phyloP scores from a whole-genome alignment of 116 monocot species.

The Zostera marina region DNA sequence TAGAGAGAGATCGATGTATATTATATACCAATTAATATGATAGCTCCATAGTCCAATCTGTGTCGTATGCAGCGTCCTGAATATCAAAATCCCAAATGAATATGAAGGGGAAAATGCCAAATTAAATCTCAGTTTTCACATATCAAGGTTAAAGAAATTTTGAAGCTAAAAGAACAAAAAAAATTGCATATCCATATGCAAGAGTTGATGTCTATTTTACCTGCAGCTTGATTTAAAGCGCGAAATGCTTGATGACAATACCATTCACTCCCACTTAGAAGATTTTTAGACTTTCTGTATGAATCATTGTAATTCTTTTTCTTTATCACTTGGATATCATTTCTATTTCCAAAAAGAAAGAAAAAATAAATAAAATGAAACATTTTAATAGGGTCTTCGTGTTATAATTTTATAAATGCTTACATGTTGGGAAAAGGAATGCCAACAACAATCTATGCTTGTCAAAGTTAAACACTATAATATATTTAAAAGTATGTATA shows the following conservation, averaged over 20 bases:
- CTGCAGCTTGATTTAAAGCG: conserved; percentile 97
- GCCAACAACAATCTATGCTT: conserved; percentile 78
- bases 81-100: background rate
- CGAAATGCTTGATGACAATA: conserved; percentile 99
- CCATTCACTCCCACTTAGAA: conserved; percentile 92
- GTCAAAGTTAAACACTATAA: conserved; percentile 33
- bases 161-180: too few relatives aligned
- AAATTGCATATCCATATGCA: too few relatives aligned
- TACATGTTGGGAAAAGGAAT: conserved; percentile 98
- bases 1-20: background rate
- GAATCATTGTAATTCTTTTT: conserved; percentile 95
- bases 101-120: too few relatives aligned
- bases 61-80: conserved; percentile 94
- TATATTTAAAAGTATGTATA: background rate
- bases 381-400: background rate
- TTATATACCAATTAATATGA: conserved; percentile 65
- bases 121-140: background rate
- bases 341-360: conserved; percentile 23
- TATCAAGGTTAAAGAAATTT: background rate
- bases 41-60: conserved; percentile 76
- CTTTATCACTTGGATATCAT: conserved; percentile 74
- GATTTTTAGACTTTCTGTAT: conserved; percentile 61
- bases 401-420: conserved; percentile 22
- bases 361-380: background rate
- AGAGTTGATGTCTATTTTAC: background rate